Base-by-base conservation (phyloP, 2,329 filamentous ascomycete species). In the Nigrospora sphaerica region DNA sequence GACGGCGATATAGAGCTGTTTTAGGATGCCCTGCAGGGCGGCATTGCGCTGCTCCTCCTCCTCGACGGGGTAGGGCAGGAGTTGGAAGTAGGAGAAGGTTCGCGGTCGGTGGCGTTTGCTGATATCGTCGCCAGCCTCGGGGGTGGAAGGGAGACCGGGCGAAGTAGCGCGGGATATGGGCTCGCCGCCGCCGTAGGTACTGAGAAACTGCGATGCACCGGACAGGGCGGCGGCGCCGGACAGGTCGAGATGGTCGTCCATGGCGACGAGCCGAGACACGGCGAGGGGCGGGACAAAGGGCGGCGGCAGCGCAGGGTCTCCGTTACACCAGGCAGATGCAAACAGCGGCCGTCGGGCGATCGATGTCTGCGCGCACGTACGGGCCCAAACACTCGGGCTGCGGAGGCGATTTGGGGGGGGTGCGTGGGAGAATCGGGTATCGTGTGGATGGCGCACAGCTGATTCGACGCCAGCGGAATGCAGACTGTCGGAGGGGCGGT, bases 61-160 rank as follows among this genome's bases (percentile, higher is more conserved):
- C 67, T 98, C 95, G 46, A 91, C 85, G 47, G 82, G 70, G 62
- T 97, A 98, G 33, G 95, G 95, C 43, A 98, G 80, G 62, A 93
- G 86, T 55, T 83, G 78, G 65, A 91, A 89, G 73, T 98, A 98
- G 50, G 88, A 89, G 64, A 93, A 98, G 28, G 93, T 96, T 51
- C 93, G 83, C 33, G 89, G 88, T 44, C 92, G 84, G 63, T 90
- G 87, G 54, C 86, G 75, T 63, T 78, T 79, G 63, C 73, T 73
- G 61, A 78, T 71, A 51, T 76, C 74, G 52, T 73, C 67, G 34
- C 64, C 58, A 56, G 23, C 42, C 19, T 63, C 64, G 33, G 69
- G 66, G 58, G 71, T 69, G 32, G 69, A 67, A 57, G 73, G 78
- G 56, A 77, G 68, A 51, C 88, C 89, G 3, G 91, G 91, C 2